phyloP scores from a whole-genome alignment of 768 basidiomycete species.

The Cystofilobasidium macerans region DNA sequence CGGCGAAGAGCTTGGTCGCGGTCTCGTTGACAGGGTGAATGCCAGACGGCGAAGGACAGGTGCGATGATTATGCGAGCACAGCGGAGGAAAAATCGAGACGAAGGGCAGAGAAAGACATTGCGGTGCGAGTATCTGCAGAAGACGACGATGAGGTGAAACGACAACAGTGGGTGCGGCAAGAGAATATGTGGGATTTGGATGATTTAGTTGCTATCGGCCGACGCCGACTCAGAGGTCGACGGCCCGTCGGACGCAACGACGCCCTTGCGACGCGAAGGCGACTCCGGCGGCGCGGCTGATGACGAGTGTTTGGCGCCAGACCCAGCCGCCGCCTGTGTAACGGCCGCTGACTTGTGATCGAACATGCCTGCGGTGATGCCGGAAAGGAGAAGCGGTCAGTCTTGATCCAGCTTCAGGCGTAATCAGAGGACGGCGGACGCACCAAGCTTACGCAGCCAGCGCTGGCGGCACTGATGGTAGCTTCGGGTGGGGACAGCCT shows the following conservation, averaged over 20 bases:
- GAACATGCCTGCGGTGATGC: constrained; percentile 8
- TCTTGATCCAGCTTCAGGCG: no score
- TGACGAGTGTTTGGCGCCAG: not conserved
- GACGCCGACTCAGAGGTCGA: not conserved
- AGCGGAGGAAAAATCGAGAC: no score
- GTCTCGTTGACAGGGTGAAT: no score
- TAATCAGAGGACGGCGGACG: not conserved
- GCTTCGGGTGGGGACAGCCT: constrained; percentile 30
- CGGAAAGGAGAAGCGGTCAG: not conserved
- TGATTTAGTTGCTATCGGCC: not conserved
- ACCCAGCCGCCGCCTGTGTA: not conserved
- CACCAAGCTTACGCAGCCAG: constrained; percentile 29
- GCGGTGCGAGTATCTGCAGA: no score
- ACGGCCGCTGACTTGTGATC: constrained; percentile 17
- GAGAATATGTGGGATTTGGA: no score
- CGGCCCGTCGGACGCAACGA: not conserved
- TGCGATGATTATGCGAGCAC: no score
- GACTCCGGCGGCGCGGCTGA: not conserved
- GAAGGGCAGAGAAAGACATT: no score
- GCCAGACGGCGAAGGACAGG: no score
- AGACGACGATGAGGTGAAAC: no score
- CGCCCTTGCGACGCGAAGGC: not conserved
- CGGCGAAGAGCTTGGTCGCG: no score
- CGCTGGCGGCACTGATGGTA: constrained; percentile 35
- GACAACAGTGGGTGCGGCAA: no score